These are phyloP conservation scores for Brettanomyces naardenensis DNA, from an alignment of 805 yeast genomes.

Conservation along the genomic window DNA sequence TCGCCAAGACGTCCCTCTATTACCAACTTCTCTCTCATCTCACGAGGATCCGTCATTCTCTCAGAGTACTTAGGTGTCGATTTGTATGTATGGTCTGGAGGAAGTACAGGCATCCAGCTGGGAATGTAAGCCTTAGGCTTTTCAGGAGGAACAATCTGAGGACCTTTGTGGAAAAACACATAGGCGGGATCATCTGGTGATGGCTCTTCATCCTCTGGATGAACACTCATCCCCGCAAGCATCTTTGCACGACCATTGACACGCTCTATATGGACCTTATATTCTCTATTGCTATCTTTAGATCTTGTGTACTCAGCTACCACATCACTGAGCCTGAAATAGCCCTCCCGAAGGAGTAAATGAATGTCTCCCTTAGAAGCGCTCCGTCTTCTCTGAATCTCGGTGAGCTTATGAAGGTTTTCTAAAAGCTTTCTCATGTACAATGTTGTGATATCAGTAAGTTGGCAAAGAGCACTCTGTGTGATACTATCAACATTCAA, in stretches of 20 bases:
- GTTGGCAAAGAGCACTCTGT: slow-evolving; percentile 30
- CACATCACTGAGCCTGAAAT: slow-evolving; percentile 32
- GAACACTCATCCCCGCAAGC: background rate
- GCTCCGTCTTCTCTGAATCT: slow-evolving; percentile 51
- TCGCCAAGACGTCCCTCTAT: slow-evolving; percentile 80
- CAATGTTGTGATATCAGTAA: slow-evolving; percentile 27
- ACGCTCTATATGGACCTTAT: slow-evolving; percentile 4
- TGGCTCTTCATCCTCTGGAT: slow-evolving; percentile 1
- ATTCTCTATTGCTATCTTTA: slow-evolving; percentile 11
- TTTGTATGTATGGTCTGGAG: slow-evolving; percentile 89
- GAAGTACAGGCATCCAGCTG: slow-evolving; percentile 75
- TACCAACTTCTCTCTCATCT: slow-evolving; percentile 62
- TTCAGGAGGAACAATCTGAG: slow-evolving; percentile 48
- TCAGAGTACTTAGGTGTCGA: slow-evolving; percentile 63
- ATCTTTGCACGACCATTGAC: slow-evolving; percentile 11
- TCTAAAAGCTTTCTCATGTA: slow-evolving; percentile 32
- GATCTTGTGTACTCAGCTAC: slow-evolving; percentile 27
- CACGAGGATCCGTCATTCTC: slow-evolving; percentile 59
- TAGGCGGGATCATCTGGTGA: slow-evolving; percentile 1
- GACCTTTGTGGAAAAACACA: slow-evolving; percentile 10
- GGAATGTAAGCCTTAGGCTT: slow-evolving; percentile 32
- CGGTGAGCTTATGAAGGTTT: slow-evolving; percentile 42
- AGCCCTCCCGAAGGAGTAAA: slow-evolving; percentile 35
- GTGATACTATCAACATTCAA: slow-evolving; percentile 23
- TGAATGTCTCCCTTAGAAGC: slow-evolving; percentile 46